Conservation (phyloP, 208 protist species). For the Leishmania amazonensis region DNA sequence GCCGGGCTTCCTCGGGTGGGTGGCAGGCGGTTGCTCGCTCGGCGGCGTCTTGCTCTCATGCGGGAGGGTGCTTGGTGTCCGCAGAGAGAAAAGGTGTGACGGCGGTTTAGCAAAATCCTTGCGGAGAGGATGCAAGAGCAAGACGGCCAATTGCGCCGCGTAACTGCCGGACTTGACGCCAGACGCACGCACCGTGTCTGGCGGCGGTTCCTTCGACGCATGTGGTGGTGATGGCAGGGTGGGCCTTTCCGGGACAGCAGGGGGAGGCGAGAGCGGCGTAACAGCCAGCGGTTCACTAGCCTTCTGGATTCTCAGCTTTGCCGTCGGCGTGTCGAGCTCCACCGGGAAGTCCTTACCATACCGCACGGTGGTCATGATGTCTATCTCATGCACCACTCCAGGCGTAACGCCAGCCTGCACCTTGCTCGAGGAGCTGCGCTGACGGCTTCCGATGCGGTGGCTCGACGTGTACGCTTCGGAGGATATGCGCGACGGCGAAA, state of each 20-base stretch:
- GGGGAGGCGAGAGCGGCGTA: not conserved
- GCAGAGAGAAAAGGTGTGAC: slow-evolving; percentile 11
- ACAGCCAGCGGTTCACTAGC: not conserved
- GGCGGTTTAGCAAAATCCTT: not conserved
- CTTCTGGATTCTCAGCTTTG: not conserved
- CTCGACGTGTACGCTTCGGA: slow-evolving; percentile 11
- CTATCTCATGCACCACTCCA: not conserved
- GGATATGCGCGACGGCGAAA: not conserved
- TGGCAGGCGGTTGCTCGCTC: not conserved
- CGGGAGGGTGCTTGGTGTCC: not conserved
- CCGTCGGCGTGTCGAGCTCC: too few species aligned
- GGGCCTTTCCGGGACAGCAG: not conserved
- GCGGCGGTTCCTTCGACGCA: not conserved
- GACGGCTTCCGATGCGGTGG: not conserved
- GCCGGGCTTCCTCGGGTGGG: too few species aligned
- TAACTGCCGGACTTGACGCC: not conserved
- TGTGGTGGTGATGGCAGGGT: not conserved
- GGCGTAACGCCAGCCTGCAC: not conserved
- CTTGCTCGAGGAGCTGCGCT: slow-evolving; percentile 8
- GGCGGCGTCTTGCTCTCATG: not conserved
- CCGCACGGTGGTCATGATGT: not conserved
- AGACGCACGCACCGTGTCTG: not conserved
- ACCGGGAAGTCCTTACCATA: not conserved
- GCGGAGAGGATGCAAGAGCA: slow-evolving; percentile 2
- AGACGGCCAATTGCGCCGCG: not conserved